Evolutionary conservation across 2,329 filamentous ascomycete genomes (phyloP).

Genomic region (Colletotrichum musicola): DNA sequence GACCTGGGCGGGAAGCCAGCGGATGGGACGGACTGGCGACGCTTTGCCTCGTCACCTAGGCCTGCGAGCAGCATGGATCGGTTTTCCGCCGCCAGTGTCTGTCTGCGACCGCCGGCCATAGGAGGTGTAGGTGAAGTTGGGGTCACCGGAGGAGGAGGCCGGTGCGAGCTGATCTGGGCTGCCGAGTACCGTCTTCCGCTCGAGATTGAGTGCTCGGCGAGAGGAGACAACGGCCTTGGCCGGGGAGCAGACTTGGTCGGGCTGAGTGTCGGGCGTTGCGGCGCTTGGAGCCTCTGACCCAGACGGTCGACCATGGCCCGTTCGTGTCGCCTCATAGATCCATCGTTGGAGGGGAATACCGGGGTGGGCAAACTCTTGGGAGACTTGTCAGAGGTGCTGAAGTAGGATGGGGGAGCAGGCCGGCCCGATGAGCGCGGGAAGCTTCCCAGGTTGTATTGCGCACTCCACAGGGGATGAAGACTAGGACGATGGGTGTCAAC

Average conservation of each 20-base stretch:
- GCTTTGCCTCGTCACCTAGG: slow-evolving; percentile 40
- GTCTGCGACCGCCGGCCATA: slow-evolving; percentile 38
- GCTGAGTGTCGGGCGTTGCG: slow-evolving; percentile 35
- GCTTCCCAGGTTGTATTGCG: slow-evolving; percentile 44
- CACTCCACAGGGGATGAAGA: slow-evolving; percentile 51
- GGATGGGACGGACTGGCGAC: slow-evolving; percentile 44
- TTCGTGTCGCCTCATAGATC: slow-evolving; percentile 51
- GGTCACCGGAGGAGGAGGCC: slow-evolving; percentile 34
- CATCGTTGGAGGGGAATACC: slow-evolving; percentile 50
- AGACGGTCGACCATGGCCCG: slow-evolving; percentile 51
- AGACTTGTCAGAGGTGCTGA: slow-evolving; percentile 44
- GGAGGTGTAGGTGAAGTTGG: slow-evolving; percentile 39
- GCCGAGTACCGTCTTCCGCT: slow-evolving; percentile 20
- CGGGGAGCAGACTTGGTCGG: slow-evolving; percentile 28
- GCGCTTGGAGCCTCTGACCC: slow-evolving; percentile 44
- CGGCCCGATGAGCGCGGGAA: slow-evolving; percentile 38
- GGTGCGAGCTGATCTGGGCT: slow-evolving; percentile 28
- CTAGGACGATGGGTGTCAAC: slow-evolving; percentile 33
- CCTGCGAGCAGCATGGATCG: slow-evolving; percentile 48
- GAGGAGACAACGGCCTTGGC: slow-evolving; percentile 35
- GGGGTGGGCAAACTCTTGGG: slow-evolving; percentile 50
- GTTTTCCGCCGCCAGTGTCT: slow-evolving; percentile 47
- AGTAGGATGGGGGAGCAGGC: slow-evolving; percentile 40
- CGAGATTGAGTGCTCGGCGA: slow-evolving; percentile 19
- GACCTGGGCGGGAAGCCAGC: slow-evolving; percentile 20